Evolutionary conservation across 208 protist species (phyloP), one percentile per base, ranked within the genome.

Genomic region (Tritrichomonas foetus): DNA sequence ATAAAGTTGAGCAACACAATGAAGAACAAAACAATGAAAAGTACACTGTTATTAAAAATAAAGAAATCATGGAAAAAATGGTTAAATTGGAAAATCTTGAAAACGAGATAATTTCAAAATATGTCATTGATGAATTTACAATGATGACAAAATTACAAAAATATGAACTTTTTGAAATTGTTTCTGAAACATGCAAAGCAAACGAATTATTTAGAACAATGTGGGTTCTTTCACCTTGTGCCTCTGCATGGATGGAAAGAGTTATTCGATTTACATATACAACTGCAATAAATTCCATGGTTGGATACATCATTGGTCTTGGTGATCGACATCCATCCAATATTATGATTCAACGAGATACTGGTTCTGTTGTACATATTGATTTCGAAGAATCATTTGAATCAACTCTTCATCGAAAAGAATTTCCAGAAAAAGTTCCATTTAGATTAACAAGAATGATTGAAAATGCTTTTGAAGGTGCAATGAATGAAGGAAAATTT

Each of bases 401-500:
- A 50, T 94, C 93, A 22, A 66, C 94, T 20, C 69, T 93, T 1
- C 30, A 95, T n/a, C 0, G 94, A 93, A 55, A 92, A 47, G 89
- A 93, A 16, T 95, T 66, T 27, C 94, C 94, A 11, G 94, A 95
- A 95, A 94, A 75, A 50, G 94, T 96, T 25, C 95, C 95, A 1
- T 96, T 96, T 55, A 44, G 95, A 16, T 93, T 96, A 36, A 96
- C 95, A 16, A 92, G 95, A 55, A 95, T 96, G 94, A 78, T 96
- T 3, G 94, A 95, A 2, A 95, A 96, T 93, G 95, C 84, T 41
- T 57, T 96, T 3, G 95, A 95, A 25, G 92, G 94, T 39, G 72
- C 55, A n/a, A 95, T 95, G 13, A 94, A 96, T n/a, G 95, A 96
- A 50, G 98, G 98, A 11, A 92, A 96, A 3, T 99, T 99, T 95